phyloP scores from a whole-genome alignment of 331 rosid species.

The Telfairia occidentalis region DNA sequence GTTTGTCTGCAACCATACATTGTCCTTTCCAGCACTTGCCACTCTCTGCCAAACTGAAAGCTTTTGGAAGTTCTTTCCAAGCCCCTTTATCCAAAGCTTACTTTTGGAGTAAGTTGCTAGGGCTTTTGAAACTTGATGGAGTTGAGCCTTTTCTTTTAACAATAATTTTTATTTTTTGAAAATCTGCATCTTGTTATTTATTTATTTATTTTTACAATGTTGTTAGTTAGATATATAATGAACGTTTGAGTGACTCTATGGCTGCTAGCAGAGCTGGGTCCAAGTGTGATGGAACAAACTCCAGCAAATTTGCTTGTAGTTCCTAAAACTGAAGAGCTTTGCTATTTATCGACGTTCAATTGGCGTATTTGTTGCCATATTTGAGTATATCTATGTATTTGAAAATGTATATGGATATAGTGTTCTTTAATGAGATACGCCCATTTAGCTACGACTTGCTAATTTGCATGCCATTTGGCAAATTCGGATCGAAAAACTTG shows the following conservation, averaged over 20 bases:
- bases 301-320: not conserved
- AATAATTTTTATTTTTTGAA: not conserved
- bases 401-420: no score
- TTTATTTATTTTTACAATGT: not conserved
- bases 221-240: not conserved
- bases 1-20: constrained; percentile 3
- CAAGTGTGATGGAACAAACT: not conserved
- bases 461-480: not conserved
- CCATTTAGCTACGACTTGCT: not conserved
- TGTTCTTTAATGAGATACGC: not conserved
- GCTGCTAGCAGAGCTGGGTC: not conserved
- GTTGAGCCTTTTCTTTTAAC: not conserved
- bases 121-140: not conserved
- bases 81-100: constrained; percentile 6
- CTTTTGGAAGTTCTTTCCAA: not conserved
- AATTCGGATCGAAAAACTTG: no score
- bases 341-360: not conserved
- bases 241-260: not conserved
- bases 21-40: not conserved
- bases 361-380: not conserved
- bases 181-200: not conserved
- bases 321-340: not conserved
- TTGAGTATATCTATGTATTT: not conserved
- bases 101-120: not conserved
- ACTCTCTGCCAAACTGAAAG: not conserved